Percentiles rank a stretch among this genome's conserved stretches.
phyloP scores from a whole-genome alignment of 768 basidiomycete species.

The Collybia sp. region DNA sequence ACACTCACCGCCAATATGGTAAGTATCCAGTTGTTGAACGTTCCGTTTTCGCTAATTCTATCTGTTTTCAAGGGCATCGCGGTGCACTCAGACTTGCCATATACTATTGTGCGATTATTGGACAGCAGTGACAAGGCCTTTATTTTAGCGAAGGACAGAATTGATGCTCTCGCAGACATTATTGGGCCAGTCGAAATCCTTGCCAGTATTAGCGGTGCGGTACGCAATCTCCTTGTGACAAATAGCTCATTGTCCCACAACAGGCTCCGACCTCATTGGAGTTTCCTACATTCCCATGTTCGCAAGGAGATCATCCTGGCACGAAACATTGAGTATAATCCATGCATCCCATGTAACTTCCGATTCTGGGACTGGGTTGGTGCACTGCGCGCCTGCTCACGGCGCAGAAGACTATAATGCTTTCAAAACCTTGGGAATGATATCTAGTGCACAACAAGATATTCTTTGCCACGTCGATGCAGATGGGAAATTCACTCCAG shows the following conservation, averaged over 20 bases:
- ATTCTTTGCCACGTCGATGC: constrained; percentile 75
- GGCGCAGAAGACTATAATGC: constrained; percentile 88
- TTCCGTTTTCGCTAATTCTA: background rate
- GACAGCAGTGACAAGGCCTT: constrained; percentile 19
- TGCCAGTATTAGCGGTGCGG: constrained; percentile 31
- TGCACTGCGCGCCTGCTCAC: constrained; percentile 94
- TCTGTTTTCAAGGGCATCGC: constrained; percentile 70
- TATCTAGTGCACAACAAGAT: constrained; percentile 41
- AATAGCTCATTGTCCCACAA: background rate
- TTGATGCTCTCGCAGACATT: constrained; percentile 31
- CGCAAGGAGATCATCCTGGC: constrained; percentile 22
- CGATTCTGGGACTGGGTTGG: constrained; percentile 90
- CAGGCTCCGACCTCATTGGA: constrained; percentile 54
- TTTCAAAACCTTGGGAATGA: constrained; percentile 53
- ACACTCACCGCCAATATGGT: constrained; percentile 96
- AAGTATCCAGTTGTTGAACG: constrained; percentile 10
- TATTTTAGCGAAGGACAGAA: constrained; percentile 50
- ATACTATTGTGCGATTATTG: constrained; percentile 40
- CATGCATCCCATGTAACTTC: constrained; percentile 75
- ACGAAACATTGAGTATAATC: constrained; percentile 45
- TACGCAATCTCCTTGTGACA: background rate
- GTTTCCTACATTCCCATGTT: constrained; percentile 63
- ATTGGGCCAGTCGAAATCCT: constrained; percentile 32
- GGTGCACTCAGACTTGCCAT: constrained; percentile 69
- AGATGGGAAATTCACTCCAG: constrained; percentile 63